Percentiles rank a stretch among this genome's conserved stretches.
Conservation (phyloP, 2,329 filamentous ascomycete genomes). For the Venturia oleaginea region DNA sequence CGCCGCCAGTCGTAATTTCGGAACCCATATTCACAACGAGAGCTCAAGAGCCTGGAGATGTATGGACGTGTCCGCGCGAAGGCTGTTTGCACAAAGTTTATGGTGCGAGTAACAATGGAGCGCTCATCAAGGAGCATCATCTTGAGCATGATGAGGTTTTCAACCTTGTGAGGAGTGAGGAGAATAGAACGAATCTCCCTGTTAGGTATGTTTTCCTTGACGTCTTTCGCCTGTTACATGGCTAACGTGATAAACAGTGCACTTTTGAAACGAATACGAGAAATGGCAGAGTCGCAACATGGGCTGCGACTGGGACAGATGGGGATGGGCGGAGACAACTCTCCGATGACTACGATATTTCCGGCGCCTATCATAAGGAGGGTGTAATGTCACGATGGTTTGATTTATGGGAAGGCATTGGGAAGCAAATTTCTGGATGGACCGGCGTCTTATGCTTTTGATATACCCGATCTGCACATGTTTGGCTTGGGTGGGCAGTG, state of each 20-base stretch:
- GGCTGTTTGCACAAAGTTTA: constrained; percentile 57
- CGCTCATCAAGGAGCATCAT: constrained; percentile 52
- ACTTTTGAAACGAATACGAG: constrained; percentile 38
- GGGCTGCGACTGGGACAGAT: neutral
- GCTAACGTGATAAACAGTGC: constrained; percentile 22
- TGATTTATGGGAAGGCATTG: neutral
- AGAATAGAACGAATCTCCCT: constrained; percentile 14
- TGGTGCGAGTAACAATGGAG: constrained; percentile 47
- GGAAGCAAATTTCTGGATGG: neutral
- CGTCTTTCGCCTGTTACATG: neutral
- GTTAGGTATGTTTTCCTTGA: constrained; percentile 12
- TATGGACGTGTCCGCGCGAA: constrained; percentile 57
- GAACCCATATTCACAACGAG: constrained; percentile 27
- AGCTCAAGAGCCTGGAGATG: constrained; percentile 47
- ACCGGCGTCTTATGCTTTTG: neutral
- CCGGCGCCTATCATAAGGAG: neutral
- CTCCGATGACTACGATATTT: neutral
- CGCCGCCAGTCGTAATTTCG: constrained; percentile 20
- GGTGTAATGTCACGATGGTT: neutral
- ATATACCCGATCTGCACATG: constrained; percentile 1
- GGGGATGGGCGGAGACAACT: neutral
- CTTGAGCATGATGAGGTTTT: constrained; percentile 42
- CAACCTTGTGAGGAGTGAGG: constrained; percentile 28
- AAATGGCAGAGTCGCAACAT: constrained; percentile 28
- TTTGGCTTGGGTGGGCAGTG: neutral